Conservation (phyloP, 306 rosid genomes). For the Trifolium repens region DNA sequence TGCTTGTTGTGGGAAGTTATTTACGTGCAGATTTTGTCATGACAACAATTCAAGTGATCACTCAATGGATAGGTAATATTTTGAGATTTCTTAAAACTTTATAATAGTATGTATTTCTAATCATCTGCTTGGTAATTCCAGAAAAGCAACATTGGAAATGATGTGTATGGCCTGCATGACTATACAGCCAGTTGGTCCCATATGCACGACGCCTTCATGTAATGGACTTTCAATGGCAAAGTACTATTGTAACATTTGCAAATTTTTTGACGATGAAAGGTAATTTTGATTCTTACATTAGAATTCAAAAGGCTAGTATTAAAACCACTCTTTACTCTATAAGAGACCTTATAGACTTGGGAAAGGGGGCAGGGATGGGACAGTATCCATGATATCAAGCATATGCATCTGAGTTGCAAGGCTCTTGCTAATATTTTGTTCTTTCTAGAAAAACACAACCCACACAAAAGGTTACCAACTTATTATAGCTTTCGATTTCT, state of each 20-base stretch:
- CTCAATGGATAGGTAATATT: constrained; percentile 91
- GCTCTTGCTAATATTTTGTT: constrained; percentile 5
- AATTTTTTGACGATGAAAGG: constrained; percentile 98
- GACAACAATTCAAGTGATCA: constrained; percentile 98
- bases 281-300: constrained; percentile 41
- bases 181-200: constrained; percentile 84
- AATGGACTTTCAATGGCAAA: constrained; percentile 85
- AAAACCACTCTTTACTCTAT: constrained; percentile 7
- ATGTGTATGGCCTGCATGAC: constrained; percentile 91
- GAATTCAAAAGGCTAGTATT: constrained; percentile 24
- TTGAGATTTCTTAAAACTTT: constrained; percentile 29
- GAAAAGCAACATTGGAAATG: constrained; percentile 94
- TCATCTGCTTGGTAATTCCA: constrained; percentile 47
- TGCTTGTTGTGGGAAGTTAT: constrained; percentile 93
- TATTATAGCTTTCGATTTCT: background rate
- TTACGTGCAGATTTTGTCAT: constrained; percentile 97
- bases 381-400: constrained; percentile 9
- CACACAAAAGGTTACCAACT: background rate
- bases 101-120: constrained; percentile 36
- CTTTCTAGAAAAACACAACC: constrained; percentile 5
- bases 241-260: constrained; percentile 89
- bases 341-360: background rate
- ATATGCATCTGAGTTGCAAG: constrained; percentile 6
- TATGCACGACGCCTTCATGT: constrained; percentile 85
- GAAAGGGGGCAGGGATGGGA: constrained; percentile 1